A percentile compares a stretch with the other conserved stretches of the same genome.
Conservation (phyloP, 2,329 filamentous ascomycete species). For the Alternaria viburni region DNA sequence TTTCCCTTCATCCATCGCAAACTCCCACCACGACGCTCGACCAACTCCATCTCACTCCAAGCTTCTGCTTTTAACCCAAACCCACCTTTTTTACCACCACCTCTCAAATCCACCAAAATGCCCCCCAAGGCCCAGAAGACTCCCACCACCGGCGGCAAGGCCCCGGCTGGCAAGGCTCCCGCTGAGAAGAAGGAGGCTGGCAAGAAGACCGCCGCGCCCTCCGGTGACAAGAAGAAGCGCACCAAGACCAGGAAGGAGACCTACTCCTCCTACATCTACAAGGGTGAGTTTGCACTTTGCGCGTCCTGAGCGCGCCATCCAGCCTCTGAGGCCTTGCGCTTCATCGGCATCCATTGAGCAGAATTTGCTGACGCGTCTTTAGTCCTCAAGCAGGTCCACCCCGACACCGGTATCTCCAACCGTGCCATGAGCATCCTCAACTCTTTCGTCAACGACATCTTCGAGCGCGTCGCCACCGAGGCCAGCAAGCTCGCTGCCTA, state of each 20-base stretch:
- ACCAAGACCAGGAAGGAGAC: conserved; percentile 99
- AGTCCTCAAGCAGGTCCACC: conserved; percentile 99
- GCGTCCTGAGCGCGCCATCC: conserved; percentile 10
- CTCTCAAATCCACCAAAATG: conserved; percentile 66
- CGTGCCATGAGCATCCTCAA: conserved; percentile 99
- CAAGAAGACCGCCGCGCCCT: conserved; percentile 95
- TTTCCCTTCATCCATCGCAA: conserved; percentile 51
- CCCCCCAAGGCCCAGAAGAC: conserved; percentile 99
- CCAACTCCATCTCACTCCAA: conserved; percentile 28
- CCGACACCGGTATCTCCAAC: conserved; percentile 99
- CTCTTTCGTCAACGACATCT: conserved; percentile 99
- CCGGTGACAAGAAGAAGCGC: conserved; percentile 99
- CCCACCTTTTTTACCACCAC: conserved; percentile 12
- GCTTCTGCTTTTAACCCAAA: conserved; percentile 16
- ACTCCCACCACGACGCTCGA: conserved; percentile 39
- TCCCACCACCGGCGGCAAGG: conserved; percentile 92
- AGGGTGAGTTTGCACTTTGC: conserved; percentile 69
- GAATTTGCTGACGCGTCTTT: conserved; percentile 46
- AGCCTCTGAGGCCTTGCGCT: not conserved
- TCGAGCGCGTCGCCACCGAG: conserved; percentile 98
- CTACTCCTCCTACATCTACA: conserved; percentile 99
- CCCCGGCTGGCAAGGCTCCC: conserved; percentile 77
- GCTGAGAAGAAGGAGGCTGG: conserved; percentile 99
- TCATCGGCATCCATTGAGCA: not conserved
- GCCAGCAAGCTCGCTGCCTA: conserved; percentile 99